A percentile compares a stretch with the other conserved stretches of the same genome.
phyloP scores from a whole-genome alignment of 2,329 filamentous ascomycete species.

The Paraphaeosphaeria minitans region DNA sequence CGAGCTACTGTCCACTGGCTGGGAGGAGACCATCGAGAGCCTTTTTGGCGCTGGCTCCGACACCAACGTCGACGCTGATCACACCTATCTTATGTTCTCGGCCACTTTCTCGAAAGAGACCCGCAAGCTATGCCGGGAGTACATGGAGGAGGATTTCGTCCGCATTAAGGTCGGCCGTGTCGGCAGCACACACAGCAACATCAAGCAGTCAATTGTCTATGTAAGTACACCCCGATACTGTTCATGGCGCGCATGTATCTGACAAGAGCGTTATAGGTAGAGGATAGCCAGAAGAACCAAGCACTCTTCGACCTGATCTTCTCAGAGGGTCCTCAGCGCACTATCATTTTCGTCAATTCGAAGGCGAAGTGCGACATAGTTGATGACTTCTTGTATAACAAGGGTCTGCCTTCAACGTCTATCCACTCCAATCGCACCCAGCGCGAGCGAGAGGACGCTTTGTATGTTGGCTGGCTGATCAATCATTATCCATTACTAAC shows the following conservation, averaged over 20 bases:
- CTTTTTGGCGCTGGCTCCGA: conserved; percentile 80
- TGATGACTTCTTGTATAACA: conserved; percentile 86
- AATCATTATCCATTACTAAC: conserved; percentile 9
- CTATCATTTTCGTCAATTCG: conserved; percentile 87
- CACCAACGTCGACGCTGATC: conserved; percentile 75
- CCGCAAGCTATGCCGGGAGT: conserved; percentile 75
- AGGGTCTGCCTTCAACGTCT: conserved; percentile 78
- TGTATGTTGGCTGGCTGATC: conserved; percentile 58
- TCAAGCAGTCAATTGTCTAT: conserved; percentile 74
- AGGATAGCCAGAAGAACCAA: conserved; percentile 69
- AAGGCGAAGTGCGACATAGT: conserved; percentile 79
- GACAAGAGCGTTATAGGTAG: conserved; percentile 30
- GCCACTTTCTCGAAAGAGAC: conserved; percentile 87
- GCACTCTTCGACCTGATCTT: conserved; percentile 75
- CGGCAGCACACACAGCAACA: conserved; percentile 81
- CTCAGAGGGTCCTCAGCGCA: conserved; percentile 72
- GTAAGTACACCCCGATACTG: conserved; percentile 43
- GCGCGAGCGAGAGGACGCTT: conserved; percentile 86
- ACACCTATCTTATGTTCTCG: conserved; percentile 82
- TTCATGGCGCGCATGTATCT: background rate
- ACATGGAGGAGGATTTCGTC: conserved; percentile 74
- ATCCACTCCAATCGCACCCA: conserved; percentile 90
- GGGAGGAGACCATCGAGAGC: conserved; percentile 74
- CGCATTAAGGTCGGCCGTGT: conserved; percentile 86
- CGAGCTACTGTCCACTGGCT: conserved; percentile 82